These are phyloP conservation scores for Saturnispora kantuleensis DNA, from an alignment of 805 yeast species.

Conservation along the genomic window DNA sequence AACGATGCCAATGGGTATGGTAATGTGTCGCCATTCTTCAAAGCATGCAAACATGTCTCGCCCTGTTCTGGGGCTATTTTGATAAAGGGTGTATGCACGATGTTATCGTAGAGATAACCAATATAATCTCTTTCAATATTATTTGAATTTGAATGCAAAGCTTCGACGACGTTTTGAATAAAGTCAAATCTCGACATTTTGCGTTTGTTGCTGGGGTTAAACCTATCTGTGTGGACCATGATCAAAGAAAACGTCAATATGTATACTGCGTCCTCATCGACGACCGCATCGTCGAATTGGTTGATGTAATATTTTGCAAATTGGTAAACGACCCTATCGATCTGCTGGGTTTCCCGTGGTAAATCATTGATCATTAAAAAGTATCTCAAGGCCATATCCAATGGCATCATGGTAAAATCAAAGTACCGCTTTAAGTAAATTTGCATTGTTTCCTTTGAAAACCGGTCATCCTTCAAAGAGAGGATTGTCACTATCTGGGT, in stretches of 20 bases:
- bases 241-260: conserved; percentile 54
- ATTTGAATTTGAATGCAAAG: conserved; percentile 19
- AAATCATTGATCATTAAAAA: conserved; percentile 48
- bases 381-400: conserved; percentile 56
- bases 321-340: conserved; percentile 53
- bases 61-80: conserved; percentile 26
- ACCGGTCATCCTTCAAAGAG: conserved; percentile 23
- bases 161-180: conserved; percentile 29
- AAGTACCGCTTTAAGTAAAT: conserved; percentile 29
- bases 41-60: conserved; percentile 14
- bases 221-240: conserved; percentile 66
- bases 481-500: conserved; percentile 22
- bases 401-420: conserved; percentile 43
- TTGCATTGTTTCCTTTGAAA: conserved; percentile 17
- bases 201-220: conserved; percentile 53
- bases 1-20: conserved; percentile 24
- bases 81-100: conserved; percentile 48
- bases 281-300: conserved; percentile 31
- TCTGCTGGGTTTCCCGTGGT: conserved; percentile 69
- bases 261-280: conserved; percentile 45
- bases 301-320: conserved; percentile 45
- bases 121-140: conserved; percentile 33
- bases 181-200: conserved; percentile 62
- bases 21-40: conserved; percentile 9
- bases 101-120: conserved; percentile 58